phyloP scores from a whole-genome alignment of 176 grass and related monocot genomes.

The sorghum (Sorghum bicolor) region DNA sequence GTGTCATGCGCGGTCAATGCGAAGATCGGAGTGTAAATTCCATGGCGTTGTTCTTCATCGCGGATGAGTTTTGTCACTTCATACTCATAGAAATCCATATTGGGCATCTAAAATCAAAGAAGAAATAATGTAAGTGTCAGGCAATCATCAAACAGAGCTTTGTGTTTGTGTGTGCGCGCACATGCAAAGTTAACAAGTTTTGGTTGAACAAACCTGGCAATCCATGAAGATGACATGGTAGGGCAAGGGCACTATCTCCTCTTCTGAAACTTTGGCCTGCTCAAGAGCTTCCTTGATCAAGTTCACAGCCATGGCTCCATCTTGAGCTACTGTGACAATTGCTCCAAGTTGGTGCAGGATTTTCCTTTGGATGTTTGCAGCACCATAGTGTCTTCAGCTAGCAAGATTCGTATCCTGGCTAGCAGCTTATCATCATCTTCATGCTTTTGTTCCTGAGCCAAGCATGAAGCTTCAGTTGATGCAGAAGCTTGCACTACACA shows the following conservation, averaged over 20 bases:
- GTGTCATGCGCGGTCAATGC: constrained; percentile 47
- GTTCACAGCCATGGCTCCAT: constrained; percentile 48
- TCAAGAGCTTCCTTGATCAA: constrained; percentile 52
- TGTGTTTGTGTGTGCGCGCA: not conserved
- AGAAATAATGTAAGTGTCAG: not conserved
- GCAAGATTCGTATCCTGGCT: constrained; percentile 18
- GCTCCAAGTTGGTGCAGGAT: constrained; percentile 53
- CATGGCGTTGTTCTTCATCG: constrained; percentile 46
- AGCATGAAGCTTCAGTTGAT: not conserved
- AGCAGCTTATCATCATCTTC: constrained; percentile 23
- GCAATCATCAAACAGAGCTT: not conserved
- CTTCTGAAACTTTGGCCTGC: not conserved
- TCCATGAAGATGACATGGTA: constrained; percentile 75
- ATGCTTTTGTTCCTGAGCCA: not conserved
- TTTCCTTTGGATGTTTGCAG: constrained; percentile 40
- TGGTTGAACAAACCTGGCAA: constrained; percentile 47
- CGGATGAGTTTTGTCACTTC: constrained; percentile 63
- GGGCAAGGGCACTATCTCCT: not conserved
- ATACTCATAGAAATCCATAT: constrained; percentile 80
- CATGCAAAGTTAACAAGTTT: not conserved
- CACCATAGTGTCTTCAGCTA: constrained; percentile 43
- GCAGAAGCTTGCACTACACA: not conserved
- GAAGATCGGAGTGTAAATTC: constrained; percentile 50
- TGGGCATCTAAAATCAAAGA: constrained; percentile 49
- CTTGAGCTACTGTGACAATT: constrained; percentile 29